phyloP scores from a whole-genome alignment of 2,329 filamentous ascomycete species.

The Furcasterigmium furcatum region DNA sequence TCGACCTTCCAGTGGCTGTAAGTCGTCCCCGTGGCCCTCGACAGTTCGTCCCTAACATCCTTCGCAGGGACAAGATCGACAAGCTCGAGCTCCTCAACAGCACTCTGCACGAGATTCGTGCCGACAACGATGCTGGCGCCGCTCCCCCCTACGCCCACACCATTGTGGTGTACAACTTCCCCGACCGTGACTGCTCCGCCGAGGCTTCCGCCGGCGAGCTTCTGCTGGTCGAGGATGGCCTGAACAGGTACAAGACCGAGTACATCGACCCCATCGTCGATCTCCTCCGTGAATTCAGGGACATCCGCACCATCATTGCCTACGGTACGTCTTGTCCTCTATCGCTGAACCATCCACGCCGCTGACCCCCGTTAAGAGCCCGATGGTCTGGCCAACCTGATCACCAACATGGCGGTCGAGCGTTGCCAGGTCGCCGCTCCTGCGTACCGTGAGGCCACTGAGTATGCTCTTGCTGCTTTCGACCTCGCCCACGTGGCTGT shows the following conservation, averaged over 20 bases:
- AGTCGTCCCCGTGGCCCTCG: conserved; percentile 1
- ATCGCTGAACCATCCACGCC: conserved; percentile 17
- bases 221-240: conserved; percentile 20
- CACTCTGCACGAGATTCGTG: conserved; percentile 22
- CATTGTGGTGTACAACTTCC: conserved; percentile 32
- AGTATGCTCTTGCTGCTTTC: conserved; percentile 27
- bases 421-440: conserved; percentile 22
- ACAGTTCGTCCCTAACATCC: neutral
- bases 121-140: conserved; percentile 12
- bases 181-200: conserved; percentile 32
- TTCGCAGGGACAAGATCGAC: conserved; percentile 23
- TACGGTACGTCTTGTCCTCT: conserved; percentile 15
- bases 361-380: conserved; percentile 23
- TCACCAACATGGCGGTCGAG: conserved; percentile 26
- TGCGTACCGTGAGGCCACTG: conserved; percentile 24
- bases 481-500: conserved; percentile 30
- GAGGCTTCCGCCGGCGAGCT: conserved; percentile 30
- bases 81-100: conserved; percentile 24
- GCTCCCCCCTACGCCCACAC: conserved; percentile 20
- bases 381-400: conserved; percentile 30
- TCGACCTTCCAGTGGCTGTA: conserved; percentile 26
- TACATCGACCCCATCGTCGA: conserved; percentile 25
- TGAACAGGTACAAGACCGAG: conserved; percentile 23
- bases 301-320: conserved; percentile 8
- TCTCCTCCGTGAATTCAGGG: conserved; percentile 10